Percentiles rank a stretch among this genome's conserved stretches.
phyloP scores from a whole-genome alignment of 257 asterid species.

The Solanum sparsipilum region DNA sequence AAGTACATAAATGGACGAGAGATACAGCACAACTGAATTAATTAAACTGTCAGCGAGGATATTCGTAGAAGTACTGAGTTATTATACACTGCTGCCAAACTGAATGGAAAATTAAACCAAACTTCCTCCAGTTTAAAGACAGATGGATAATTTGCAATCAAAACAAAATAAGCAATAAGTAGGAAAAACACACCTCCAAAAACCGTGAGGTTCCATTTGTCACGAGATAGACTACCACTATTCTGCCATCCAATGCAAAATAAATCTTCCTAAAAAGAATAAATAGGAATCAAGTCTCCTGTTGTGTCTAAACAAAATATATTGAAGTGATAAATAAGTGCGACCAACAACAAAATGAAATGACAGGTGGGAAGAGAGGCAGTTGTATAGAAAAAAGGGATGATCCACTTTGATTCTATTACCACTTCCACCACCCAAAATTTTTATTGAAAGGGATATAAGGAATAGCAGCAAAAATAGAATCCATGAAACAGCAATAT shows the following conservation, averaged over 20 bases:
- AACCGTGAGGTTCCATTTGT: slow-evolving; percentile 66
- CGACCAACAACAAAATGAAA: background rate
- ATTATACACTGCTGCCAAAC: background rate
- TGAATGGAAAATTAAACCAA: background rate
- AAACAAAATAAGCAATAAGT: background rate
- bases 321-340: background rate
- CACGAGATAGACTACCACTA: slow-evolving; percentile 63
- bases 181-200: slow-evolving; percentile 63
- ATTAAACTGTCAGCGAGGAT: background rate
- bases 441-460: background rate
- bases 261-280: slow-evolving; percentile 60
- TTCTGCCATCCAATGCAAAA: slow-evolving; percentile 97
- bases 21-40: background rate
- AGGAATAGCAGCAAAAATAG: background rate
- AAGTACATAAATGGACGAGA: background rate
- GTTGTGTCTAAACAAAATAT: background rate
- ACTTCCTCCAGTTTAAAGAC: background rate
- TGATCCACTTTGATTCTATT: background rate
- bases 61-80: background rate
- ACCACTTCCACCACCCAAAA: background rate
- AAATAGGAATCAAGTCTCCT: background rate
- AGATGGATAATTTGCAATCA: background rate
- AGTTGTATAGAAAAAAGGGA: background rate
- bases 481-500: background rate
- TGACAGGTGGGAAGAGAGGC: background rate